A percentile compares a stretch with the other conserved stretches of the same genome.
Conservation (phyloP, 257 asterid genomes). For the Fraxinus excelsior region DNA sequence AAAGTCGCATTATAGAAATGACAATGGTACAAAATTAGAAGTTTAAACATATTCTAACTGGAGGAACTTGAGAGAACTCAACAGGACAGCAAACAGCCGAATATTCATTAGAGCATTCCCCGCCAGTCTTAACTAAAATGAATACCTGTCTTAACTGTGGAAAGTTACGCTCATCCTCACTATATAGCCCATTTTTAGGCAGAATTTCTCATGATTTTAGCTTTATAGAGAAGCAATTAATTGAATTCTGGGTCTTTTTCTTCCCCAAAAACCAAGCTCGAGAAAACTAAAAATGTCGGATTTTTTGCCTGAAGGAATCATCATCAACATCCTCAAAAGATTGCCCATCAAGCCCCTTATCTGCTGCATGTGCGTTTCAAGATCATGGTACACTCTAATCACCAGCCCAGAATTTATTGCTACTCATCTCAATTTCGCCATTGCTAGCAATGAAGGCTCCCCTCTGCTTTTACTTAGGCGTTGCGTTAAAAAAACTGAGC, state of each 20-base stretch:
- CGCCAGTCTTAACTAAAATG: too few relatives aligned
- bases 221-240: not conserved
- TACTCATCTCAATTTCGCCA: constrained; percentile 36
- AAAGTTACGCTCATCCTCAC: too few relatives aligned
- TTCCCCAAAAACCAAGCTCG: not conserved
- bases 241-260: not conserved
- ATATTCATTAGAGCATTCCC: too few relatives aligned
- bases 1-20: too few relatives aligned
- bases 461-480: constrained; percentile 40
- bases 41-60: too few relatives aligned
- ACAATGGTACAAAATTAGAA: too few relatives aligned
- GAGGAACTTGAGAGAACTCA: too few relatives aligned
- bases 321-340: constrained; percentile 43
- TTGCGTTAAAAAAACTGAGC: constrained; percentile 28
- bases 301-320: constrained; percentile 35
- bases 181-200: too few relatives aligned
- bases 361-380: constrained; percentile 52
- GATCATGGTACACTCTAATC: constrained; percentile 51
- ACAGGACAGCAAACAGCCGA: too few relatives aligned
- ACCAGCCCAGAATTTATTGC: constrained; percentile 38
- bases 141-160: too few relatives aligned
- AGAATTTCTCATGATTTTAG: too few relatives aligned
- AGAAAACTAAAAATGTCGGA: constrained; percentile 36
- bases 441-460: not conserved
- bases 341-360: constrained; percentile 40